Conservation (phyloP, 2,329 filamentous ascomycete species). For the Calonectria hawksworthii region DNA sequence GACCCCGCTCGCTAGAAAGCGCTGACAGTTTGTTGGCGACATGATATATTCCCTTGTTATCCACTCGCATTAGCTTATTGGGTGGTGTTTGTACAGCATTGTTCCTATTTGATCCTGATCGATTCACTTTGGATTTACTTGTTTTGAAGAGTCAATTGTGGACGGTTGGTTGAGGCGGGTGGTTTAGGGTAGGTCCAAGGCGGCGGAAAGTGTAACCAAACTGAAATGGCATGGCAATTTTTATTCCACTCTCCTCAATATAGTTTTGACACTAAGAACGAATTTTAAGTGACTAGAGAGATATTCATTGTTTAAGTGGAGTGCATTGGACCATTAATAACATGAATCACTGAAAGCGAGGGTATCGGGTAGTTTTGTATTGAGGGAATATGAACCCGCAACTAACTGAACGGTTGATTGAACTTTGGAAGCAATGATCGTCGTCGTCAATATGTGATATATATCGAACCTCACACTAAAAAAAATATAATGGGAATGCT, state of each 20-base stretch:
- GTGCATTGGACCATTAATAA: too few species aligned
- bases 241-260: neutral
- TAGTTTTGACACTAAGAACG: rapidly evolving
- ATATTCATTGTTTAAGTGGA: neutral
- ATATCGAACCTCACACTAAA: too few species aligned
- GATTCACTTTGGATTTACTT: neutral
- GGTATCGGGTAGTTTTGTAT: too few species aligned
- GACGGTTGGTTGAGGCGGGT: neutral
- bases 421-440: neutral
- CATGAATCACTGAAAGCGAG: too few species aligned
- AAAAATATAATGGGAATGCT: too few species aligned
- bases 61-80: neutral
- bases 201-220: neutral
- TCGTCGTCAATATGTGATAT: too few species aligned
- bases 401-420: too few species aligned
- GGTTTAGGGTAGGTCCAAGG: neutral
- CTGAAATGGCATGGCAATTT: neutral
- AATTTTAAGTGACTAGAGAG: neutral
- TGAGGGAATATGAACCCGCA: too few species aligned
- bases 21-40: neutral
- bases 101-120: neutral
- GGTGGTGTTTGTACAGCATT: neutral
- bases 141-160: neutral
- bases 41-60: neutral
- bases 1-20: neutral